Evolutionary conservation across 495 filamentous ascomycete genomes (phyloP), one percentile per base, ranked within the genome.

Genomic region (Delitschia confertaspora): DNA sequence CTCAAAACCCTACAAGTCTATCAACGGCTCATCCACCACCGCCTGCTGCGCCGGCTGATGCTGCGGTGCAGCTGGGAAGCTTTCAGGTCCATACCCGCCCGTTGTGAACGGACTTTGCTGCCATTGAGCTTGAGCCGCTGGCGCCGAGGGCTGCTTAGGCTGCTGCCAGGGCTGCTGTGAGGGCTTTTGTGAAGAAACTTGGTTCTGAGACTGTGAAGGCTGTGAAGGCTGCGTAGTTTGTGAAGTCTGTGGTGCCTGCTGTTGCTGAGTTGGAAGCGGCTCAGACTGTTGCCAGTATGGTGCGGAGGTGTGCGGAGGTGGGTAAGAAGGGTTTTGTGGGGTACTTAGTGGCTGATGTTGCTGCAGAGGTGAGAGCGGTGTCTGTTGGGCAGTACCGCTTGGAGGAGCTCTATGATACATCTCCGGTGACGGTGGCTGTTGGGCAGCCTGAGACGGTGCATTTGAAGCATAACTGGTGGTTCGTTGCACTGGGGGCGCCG

Each of bases 21-120:
- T 96, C 62, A 96, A 66, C 55, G 83, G 88, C 64, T 96, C 89
- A 64, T 96, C 89, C 43, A 85, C 70, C 11, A 45, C 43, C 48
- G 47, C 62, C 41, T 68, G 68, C 43, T 74, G 71, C 22, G 45
- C 62, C 33, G 68, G 69, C 24, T 76, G 70, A 51, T 82, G 73
- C 52, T 76, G 77, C 22, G 77, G 76, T 38, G 72, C 83, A 0
- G 69, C 64, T 31, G 82, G 79, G 57, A 86, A 80, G 23, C 45
- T 51, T 26, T 83, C 75, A 51, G 79, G 74, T 2, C 67, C 69
- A 52, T 82, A 85, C 7, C 78, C 69, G 2, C 47, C 47, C 7
- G 47, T 20, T 19, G 53, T 34, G 29, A 50, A 56, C 9, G 56
- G 47, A 18, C 27, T 46, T 10, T 42, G 50, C 24, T 51, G 56